A percentile compares a stretch with the other conserved stretches of the same genome.
Conservation (phyloP, 305 asterid genomes). For the Solanum hybrid region DNA sequence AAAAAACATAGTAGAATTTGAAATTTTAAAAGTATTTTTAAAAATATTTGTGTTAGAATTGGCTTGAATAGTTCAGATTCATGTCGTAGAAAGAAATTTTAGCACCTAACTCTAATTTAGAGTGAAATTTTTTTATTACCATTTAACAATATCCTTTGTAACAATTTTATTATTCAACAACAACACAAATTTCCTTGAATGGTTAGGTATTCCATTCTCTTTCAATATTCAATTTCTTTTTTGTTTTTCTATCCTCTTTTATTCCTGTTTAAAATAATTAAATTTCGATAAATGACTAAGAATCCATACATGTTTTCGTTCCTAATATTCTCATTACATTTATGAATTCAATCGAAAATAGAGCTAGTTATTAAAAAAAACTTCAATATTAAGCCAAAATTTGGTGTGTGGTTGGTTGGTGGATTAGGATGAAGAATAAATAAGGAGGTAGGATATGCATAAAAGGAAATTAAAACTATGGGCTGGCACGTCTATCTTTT, state of each 20-base stretch:
- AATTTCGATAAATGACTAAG: background rate
- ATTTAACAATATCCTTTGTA: background rate
- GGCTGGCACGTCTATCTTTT: background rate
- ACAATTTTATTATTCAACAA: background rate
- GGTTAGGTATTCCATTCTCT: background rate
- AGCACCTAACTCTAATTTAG: background rate
- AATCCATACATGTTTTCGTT: background rate
- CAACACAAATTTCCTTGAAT: background rate
- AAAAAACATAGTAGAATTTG: background rate
- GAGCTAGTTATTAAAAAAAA: background rate
- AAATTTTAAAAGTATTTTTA: background rate
- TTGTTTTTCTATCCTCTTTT: background rate
- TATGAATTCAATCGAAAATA: background rate
- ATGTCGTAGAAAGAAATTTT: background rate
- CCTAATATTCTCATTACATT: background rate
- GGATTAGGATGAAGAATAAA: background rate
- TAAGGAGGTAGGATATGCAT: background rate
- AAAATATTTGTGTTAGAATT: background rate
- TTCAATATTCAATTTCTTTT: background rate
- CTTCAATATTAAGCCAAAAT: background rate
- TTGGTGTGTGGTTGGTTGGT: slow-evolving; percentile 4
- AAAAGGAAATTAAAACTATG: background rate
- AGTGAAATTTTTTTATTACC: background rate
- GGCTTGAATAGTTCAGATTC: background rate
- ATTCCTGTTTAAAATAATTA: background rate